Evolutionary conservation across 169 alveolate species (phyloP).

Genomic region (Plasmodium relictum): DNA sequence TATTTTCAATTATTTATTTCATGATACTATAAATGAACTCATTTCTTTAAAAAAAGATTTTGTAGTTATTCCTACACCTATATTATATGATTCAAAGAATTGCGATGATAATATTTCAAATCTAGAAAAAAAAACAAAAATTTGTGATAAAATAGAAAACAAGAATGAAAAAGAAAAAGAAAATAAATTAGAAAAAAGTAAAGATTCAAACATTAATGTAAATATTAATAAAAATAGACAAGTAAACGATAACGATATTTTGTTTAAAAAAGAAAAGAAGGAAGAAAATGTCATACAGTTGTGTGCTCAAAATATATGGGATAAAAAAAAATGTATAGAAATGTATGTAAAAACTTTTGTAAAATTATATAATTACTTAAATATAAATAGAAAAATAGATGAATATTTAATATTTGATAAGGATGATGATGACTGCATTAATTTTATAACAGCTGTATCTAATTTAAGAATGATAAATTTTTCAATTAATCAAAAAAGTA

Average conservation of each 20-base stretch:
- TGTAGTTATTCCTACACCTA: constrained; percentile 36
- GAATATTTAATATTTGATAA: constrained; percentile 91
- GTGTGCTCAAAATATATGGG: constrained; percentile 61
- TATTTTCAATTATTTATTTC: constrained; percentile 79
- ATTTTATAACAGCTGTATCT: constrained; percentile 93
- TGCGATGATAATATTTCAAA: neutral
- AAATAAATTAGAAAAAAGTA: neutral
- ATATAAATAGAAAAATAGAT: constrained; percentile 49
- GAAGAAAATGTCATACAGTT: constrained; percentile 15
- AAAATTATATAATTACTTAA: constrained; percentile 49
- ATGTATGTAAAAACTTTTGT: constrained; percentile 38
- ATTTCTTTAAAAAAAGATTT: constrained; percentile 64
- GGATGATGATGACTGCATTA: constrained; percentile 92
- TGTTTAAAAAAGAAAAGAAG: neutral
- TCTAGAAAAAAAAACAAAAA: neutral
- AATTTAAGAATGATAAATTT: constrained; percentile 94
- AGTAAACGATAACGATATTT: neutral
- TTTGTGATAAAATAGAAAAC: neutral
- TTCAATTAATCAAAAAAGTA: constrained; percentile 85
- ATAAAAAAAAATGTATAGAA: constrained; percentile 49
- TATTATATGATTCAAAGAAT: constrained; percentile 12
- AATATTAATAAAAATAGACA: neutral
- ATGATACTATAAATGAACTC: constrained; percentile 77
- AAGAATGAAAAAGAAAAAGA: neutral
- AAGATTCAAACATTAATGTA: neutral